A percentile compares a stretch with the other conserved stretches of the same genome.
phyloP scores from a whole-genome alignment of 176 grass and related monocot species.

The Aegilops tauschii region DNA sequence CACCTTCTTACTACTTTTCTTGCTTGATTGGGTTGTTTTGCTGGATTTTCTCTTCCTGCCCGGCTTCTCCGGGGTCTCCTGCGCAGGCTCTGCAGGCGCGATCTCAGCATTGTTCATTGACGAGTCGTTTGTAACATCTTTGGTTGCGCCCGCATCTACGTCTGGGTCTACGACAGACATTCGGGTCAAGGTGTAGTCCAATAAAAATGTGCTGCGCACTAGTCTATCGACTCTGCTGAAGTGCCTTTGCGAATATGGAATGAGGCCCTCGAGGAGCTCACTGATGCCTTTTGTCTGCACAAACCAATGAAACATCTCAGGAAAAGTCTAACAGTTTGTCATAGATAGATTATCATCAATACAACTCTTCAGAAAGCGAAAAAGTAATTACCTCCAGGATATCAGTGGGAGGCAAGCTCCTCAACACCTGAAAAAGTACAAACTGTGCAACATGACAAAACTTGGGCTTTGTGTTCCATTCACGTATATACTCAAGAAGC shows the following conservation, averaged over 20 bases:
- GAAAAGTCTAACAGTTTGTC: slow-evolving; percentile 14
- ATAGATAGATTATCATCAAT: neutral
- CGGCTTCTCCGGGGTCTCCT: slow-evolving; percentile 26
- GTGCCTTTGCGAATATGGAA: slow-evolving; percentile 88
- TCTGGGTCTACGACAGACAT: slow-evolving; percentile 85
- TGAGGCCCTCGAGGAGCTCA: slow-evolving; percentile 81
- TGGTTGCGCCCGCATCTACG: slow-evolving; percentile 5
- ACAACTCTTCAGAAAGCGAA: neutral
- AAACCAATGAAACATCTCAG: neutral
- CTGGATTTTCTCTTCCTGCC: slow-evolving; percentile 76
- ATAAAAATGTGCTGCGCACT: slow-evolving; percentile 77
- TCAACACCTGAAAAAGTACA: slow-evolving; percentile 69
- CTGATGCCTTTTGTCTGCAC: slow-evolving; percentile 81
- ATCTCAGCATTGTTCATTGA: slow-evolving; percentile 21
- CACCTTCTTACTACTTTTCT: slow-evolving; percentile 49
- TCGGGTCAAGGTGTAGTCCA: slow-evolving; percentile 74
- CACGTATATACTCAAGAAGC: slow-evolving; percentile 81
- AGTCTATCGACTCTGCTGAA: slow-evolving; percentile 85
- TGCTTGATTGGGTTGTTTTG: slow-evolving; percentile 42
- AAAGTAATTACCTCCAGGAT: slow-evolving; percentile 69
- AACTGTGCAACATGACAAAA: slow-evolving; percentile 96
- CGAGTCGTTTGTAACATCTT: slow-evolving; percentile 21
- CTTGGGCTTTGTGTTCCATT: slow-evolving; percentile 98
- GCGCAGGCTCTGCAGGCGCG: neutral
- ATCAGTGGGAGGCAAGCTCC: slow-evolving; percentile 67